Evolutionary conservation across 108 stramenopile species (phyloP).

Genomic region (Fistulifera pelliculosa): DNA sequence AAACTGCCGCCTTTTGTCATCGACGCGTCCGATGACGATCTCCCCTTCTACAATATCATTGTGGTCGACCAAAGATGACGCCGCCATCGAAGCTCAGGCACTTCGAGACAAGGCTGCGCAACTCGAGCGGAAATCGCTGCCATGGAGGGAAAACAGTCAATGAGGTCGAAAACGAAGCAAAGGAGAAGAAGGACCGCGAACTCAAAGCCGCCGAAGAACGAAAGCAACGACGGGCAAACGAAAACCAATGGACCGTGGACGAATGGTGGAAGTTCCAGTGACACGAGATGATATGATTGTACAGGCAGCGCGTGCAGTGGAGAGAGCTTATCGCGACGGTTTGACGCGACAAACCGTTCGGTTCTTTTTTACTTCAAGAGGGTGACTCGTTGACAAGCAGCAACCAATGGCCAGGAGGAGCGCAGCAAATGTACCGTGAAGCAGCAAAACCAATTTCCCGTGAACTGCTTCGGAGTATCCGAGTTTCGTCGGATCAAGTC

Average conservation of each 20-base stretch:
- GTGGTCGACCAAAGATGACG: too few relatives aligned
- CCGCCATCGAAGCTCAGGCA: slow-evolving; percentile 28
- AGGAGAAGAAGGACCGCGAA: slow-evolving; percentile 21
- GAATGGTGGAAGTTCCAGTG: slow-evolving; percentile 36
- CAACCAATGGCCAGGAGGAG: slow-evolving; percentile 74
- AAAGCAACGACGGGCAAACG: slow-evolving; percentile 10
- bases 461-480: slow-evolving; percentile 44
- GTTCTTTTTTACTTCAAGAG: slow-evolving; percentile 50
- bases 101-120: slow-evolving; percentile 50
- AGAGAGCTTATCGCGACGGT: slow-evolving; percentile 66
- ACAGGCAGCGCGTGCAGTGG: slow-evolving; percentile 62
- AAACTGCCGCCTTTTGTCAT: too few relatives aligned
- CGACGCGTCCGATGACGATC: too few relatives aligned
- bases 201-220: slow-evolving; percentile 4
- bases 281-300: slow-evolving; percentile 44
- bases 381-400: slow-evolving; percentile 46
- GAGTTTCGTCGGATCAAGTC: slow-evolving; percentile 17
- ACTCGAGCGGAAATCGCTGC: slow-evolving; percentile 65
- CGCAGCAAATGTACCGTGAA: slow-evolving; percentile 79
- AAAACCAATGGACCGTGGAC: background rate
- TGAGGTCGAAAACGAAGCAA: slow-evolving; percentile 57
- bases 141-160: slow-evolving; percentile 63
- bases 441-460: slow-evolving; percentile 57
- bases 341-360: slow-evolving; percentile 63
- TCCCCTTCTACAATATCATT: too few relatives aligned